phyloP scores from a whole-genome alignment of 352 stramenopile species.

The Phytophthora brassicae region DNA sequence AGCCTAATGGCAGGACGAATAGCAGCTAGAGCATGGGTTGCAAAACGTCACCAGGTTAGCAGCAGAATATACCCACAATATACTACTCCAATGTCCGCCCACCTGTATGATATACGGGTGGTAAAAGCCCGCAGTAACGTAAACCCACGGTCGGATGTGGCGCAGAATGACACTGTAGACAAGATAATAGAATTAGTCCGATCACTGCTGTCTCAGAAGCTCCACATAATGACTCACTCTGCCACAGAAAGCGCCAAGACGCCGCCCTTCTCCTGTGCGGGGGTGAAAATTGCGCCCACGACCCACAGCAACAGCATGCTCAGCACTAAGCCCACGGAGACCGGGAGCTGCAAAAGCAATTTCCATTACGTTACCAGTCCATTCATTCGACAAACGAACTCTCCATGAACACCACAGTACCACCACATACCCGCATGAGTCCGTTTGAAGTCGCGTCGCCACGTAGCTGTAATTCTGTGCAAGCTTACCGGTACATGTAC shows the following conservation, averaged over 20 bases:
- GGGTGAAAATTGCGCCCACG: constrained; percentile 73
- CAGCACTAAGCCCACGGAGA: constrained; percentile 64
- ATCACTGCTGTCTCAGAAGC: not conserved
- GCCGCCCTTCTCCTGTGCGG: constrained; percentile 60
- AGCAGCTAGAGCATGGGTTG: constrained; percentile 58
- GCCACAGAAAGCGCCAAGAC: constrained; percentile 78
- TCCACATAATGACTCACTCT: constrained; percentile 45
- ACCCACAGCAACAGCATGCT: constrained; percentile 70
- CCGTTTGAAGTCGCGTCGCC: constrained; percentile 6
- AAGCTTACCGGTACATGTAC: too few relatives aligned
- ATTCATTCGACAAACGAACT: not conserved
- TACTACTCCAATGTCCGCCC: not conserved
- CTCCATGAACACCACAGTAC: not conserved
- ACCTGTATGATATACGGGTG: constrained; percentile 80
- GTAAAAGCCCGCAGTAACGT: constrained; percentile 85
- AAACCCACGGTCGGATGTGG: constrained; percentile 87
- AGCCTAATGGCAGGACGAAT: constrained; percentile 60
- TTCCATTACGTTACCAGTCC: not conserved
- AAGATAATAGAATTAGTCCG: not conserved
- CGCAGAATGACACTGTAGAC: constrained; percentile 69
- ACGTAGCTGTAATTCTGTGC: constrained; percentile 8
- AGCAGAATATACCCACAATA: too few relatives aligned
- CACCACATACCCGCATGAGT: constrained; percentile 35
- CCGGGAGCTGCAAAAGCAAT: constrained; percentile 51
- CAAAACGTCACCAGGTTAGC: too few relatives aligned